Evolutionary conservation across 2,329 filamentous ascomycete genomes (phyloP), one percentile per base, ranked within the genome.

Genomic region (Xylaria multiplex): DNA sequence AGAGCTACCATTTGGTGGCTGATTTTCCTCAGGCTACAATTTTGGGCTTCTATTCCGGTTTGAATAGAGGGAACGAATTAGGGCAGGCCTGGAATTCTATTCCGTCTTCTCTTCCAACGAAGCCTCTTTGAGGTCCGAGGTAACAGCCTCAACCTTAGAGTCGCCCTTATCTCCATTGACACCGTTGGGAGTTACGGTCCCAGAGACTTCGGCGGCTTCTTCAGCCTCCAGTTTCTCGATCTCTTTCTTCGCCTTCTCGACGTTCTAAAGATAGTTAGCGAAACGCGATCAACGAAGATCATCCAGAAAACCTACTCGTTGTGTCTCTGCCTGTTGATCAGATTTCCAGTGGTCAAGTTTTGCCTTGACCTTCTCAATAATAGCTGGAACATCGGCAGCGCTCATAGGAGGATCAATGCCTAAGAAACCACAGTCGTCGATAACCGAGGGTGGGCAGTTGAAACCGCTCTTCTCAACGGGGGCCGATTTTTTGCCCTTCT

Each of bases 171-270:
- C 82, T 67, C 78, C 83, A 76, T 82, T 83, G 71, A 71, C 75
- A 70, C 78, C 80, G 72, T 81, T 84, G 71, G 79, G 77, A 43
- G 77, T 81, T n/a, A 77, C 73, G n/a, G 81, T 75, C 71, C 78
- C 81, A 69, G 79, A 81, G 69, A 81, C 80, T 70, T 84, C 84
- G 68, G 80, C 82, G 60, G 82, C 80, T 75, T 87, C 86, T 70
- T 86, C 84, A 62, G 90, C 89, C 78, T 97, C 95, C 62, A 98
- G 88, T 72, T 90, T 90, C 78, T 94, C 93, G 69, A 99, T 96
- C 80, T 97, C 93, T 81, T 95, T 95, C 85, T 97, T 91, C 68
- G 96, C 96, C 82, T 97, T 97, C 70, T 93, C 92, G 68, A 98
- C 91, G 85, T 99, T 99, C 96, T 98, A 75, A 32, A 46, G 30